Conservation (phyloP, 2,329 filamentous ascomycete genomes). For the Calonectria ilicicola region DNA sequence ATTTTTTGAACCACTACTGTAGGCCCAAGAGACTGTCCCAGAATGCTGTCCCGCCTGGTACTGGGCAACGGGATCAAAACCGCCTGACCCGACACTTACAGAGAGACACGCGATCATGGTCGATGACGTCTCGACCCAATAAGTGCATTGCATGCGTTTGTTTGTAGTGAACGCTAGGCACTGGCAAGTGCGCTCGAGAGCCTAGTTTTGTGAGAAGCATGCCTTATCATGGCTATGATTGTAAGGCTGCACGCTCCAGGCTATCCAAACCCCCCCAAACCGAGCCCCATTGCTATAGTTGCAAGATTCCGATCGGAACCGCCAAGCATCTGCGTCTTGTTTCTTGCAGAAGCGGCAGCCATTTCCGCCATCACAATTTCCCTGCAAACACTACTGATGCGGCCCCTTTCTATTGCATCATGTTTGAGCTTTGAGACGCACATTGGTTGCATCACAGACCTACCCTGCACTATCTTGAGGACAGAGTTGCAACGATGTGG, state of each 20-base stretch:
- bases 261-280: not conserved
- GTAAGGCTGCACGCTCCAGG: too few species aligned
- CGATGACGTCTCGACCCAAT: conserved; percentile 16
- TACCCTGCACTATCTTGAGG: conserved; percentile 2
- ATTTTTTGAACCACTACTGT: conserved; percentile 1
- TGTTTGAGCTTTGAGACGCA: not conserved
- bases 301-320: not conserved
- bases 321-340: not conserved
- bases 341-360: not conserved
- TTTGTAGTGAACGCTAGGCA: not conserved
- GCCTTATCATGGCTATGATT: not conserved
- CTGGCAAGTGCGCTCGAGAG: not conserved
- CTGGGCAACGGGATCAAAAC: conserved; percentile 25
- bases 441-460: not conserved
- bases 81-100: conserved; percentile 17
- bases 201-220: not conserved
- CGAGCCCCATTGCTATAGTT: not conserved
- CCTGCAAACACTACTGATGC: not conserved
- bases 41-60: not conserved
- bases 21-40: not conserved
- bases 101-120: conserved; percentile 37
- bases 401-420: conserved; percentile 15
- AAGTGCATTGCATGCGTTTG: conserved; percentile 10
- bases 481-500: conserved; percentile 36
- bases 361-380: not conserved